These are phyloP conservation scores for Colletotrichum melonis DNA, from an alignment of 2,329 filamentous ascomycete species.

Conservation along the genomic window DNA sequence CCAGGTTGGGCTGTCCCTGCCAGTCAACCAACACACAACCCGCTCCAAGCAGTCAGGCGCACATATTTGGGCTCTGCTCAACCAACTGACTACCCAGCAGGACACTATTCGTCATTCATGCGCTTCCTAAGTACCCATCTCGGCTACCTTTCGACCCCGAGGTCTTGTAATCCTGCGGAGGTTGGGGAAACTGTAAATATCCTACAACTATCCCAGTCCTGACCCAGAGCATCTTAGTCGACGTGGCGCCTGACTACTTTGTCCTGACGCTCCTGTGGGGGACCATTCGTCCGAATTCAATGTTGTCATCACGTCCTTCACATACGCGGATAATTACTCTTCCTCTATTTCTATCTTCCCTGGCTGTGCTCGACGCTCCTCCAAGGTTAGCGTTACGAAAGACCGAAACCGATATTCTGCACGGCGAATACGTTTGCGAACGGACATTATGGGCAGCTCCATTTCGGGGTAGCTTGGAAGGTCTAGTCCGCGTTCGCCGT, in stretches of 20 bases:
- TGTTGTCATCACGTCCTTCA: conserved; percentile 2
- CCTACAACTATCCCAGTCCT: not conserved
- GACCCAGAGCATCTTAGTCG: not conserved
- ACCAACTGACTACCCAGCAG: not conserved
- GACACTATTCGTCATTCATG: not conserved
- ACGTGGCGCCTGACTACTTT: not conserved
- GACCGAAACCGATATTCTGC: conserved; percentile 11
- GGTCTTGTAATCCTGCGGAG: not conserved
- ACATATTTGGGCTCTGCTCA: conserved; percentile 7
- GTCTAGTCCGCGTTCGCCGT: not conserved
- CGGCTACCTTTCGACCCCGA: not conserved
- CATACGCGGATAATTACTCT: not conserved
- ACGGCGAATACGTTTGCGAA: not conserved
- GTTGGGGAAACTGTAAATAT: too few species aligned
- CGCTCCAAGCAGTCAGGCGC: not conserved
- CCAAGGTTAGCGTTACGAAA: not conserved
- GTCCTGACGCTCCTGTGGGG: not conserved
- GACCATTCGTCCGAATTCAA: conserved; percentile 25
- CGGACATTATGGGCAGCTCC: not conserved
- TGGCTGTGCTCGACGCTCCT: not conserved
- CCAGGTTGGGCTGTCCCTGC: conserved; percentile 7
- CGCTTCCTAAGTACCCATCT: not conserved
- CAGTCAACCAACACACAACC: not conserved
- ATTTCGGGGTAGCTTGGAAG: not conserved
- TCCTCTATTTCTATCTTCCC: conserved; percentile 4